phyloP scores from a whole-genome alignment of 768 basidiomycete genomes.

The Phlebiopsis gigantea region DNA sequence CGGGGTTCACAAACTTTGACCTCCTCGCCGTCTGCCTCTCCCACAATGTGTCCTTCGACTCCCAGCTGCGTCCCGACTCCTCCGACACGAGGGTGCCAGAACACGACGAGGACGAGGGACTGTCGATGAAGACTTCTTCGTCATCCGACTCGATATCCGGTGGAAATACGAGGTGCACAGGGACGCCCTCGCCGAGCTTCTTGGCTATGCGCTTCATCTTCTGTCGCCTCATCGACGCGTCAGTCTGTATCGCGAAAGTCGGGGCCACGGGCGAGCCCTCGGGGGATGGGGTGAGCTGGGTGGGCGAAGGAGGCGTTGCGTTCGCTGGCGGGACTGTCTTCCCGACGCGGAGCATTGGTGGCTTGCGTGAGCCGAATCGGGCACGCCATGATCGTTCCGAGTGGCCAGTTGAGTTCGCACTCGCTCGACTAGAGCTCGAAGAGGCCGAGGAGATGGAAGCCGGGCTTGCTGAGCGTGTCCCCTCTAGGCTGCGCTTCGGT shows the following conservation, averaged over 20 bases:
- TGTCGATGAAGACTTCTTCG: slow-evolving; percentile 9
- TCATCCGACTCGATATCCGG: slow-evolving; percentile 11
- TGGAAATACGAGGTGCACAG: slow-evolving; percentile 52
- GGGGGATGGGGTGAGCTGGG: neutral
- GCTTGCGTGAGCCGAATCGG: slow-evolving; percentile 12
- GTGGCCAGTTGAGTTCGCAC: neutral
- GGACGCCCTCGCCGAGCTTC: slow-evolving; percentile 60
- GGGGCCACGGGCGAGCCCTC: slow-evolving; percentile 16
- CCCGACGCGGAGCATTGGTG: slow-evolving; percentile 7
- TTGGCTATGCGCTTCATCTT: slow-evolving; percentile 63
- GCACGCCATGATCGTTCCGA: slow-evolving; percentile 13
- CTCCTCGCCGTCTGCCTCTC: slow-evolving; percentile 4
- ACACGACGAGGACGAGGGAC: neutral
- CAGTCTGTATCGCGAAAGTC: slow-evolving; percentile 36
- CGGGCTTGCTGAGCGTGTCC: neutral
- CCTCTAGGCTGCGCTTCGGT: neutral
- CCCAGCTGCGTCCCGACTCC: neutral
- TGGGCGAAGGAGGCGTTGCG: slow-evolving; percentile 19
- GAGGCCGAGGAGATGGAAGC: neutral
- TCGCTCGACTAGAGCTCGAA: neutral
- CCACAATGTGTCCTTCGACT: neutral
- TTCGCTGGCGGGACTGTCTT: slow-evolving; percentile 7
- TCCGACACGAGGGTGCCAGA: neutral
- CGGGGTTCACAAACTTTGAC: slow-evolving; percentile 6
- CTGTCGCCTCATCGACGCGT: slow-evolving; percentile 37